Base-by-base conservation (phyloP, 208 protist genomes). In the Angomonas ambiguus region DNA sequence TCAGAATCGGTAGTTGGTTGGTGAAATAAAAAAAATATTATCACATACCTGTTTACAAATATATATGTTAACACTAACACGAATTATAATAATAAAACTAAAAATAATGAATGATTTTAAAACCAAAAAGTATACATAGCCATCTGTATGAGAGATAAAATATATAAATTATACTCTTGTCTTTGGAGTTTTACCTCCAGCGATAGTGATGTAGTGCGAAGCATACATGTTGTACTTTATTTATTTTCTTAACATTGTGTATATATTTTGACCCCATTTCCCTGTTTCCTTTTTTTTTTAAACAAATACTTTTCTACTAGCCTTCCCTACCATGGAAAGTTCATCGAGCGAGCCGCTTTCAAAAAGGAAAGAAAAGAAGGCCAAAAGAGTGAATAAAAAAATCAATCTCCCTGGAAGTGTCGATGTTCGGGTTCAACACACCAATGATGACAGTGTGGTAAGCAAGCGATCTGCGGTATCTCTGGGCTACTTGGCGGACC, bases 391-490 rank as follows among this genome's bases (percentile, higher is more conserved):
- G 31, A 76, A 33, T 0, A 51, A 84, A 41, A 82, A 74, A 67
- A 79, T 86, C 27, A 83, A 76, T 20, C 34, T 75, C 3, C 28
- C 41, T 8, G 74, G 71, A 20, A 93, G 86, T 62, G 68, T 85
- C 1, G 91, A 96, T 69, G 68, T 69, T 32, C 72, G 74, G 51
- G 91, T 96, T 51, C 91, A 96, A 70, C 88, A 92, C 67, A 96
- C 91, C 0, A 96, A 96, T 67, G 91, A 96, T 65, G 91, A 96
- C 62, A 94, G 88, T 67, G 85, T 94, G 0, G 76, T 94, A 2
- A 94, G 88, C 69, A 96, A 96, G 66, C 83, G 91, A 8, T 96
- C 91, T 33, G 91, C 91, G 11, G 85, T 92, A 16, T 68, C 75
- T 10, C 71, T 83, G 16, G 58, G 57, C 2, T 96, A 96, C 77